Evolutionary conservation across 2,329 filamentous ascomycete genomes (phyloP).

Genomic region (Epichloe brachyelytri): DNA sequence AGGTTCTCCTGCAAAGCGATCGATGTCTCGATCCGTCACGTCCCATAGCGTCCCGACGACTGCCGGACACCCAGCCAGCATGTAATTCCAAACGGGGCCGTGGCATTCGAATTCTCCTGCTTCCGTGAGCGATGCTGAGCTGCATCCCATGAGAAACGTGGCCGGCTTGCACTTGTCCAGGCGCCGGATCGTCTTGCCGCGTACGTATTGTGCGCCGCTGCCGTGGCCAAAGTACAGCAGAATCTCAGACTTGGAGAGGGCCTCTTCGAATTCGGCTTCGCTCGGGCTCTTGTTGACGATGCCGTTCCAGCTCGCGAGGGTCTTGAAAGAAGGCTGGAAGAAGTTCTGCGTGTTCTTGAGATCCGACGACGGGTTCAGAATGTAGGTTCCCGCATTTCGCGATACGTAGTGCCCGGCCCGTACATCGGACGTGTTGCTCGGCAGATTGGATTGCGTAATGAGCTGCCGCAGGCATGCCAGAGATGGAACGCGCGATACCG

Average conservation of each 20-base stretch:
- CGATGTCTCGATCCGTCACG: slow-evolving; percentile 94
- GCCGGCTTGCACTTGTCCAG: slow-evolving; percentile 63
- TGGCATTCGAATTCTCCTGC: slow-evolving; percentile 83
- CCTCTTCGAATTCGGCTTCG: slow-evolving; percentile 63
- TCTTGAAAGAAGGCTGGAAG: slow-evolving; percentile 51
- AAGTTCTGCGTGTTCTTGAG: slow-evolving; percentile 65
- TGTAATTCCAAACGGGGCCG: slow-evolving; percentile 82
- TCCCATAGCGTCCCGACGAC: slow-evolving; percentile 94
- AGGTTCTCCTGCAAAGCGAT: slow-evolving; percentile 69
- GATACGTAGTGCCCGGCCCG: slow-evolving; percentile 41
- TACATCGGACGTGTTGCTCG: slow-evolving; percentile 5
- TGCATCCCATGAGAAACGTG: slow-evolving; percentile 88
- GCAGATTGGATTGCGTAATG: slow-evolving; percentile 39
- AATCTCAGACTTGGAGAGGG: slow-evolving; percentile 54
- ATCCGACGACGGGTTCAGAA: slow-evolving; percentile 83
- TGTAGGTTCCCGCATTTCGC: slow-evolving; percentile 51
- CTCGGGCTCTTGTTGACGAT: slow-evolving; percentile 57
- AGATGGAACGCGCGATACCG: slow-evolving; percentile 80
- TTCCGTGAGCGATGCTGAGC: slow-evolving; percentile 64
- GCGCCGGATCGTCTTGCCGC: slow-evolving; percentile 66
- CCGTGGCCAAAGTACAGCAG: slow-evolving; percentile 95
- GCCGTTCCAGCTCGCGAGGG: slow-evolving; percentile 58
- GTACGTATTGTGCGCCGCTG: slow-evolving; percentile 87
- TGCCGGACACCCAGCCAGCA: slow-evolving; percentile 75
- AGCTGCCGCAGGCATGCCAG: slow-evolving; percentile 69